A percentile compares a stretch with the other conserved stretches of the same genome.
Conservation (phyloP, 2,329 filamentous ascomycete genomes). For the Cladosporium sp. region DNA sequence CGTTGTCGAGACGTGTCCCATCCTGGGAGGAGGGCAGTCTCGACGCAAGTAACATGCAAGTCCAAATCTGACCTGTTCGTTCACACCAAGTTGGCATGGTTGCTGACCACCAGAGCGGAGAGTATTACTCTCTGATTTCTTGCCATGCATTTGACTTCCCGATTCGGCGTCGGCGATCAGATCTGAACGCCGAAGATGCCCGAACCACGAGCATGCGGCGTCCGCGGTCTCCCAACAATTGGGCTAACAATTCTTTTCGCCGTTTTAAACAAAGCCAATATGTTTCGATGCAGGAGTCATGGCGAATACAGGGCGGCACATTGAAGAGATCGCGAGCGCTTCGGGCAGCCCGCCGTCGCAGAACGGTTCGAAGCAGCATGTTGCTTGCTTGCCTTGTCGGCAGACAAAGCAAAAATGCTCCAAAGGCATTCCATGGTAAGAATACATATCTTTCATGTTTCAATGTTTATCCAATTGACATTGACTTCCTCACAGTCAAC, state of each 20-base stretch:
- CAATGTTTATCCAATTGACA: neutral
- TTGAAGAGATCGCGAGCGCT: neutral
- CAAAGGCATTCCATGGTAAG: slow-evolving; percentile 5
- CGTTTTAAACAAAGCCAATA: neutral
- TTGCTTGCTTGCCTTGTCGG: slow-evolving; percentile 3
- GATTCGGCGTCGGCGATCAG: neutral
- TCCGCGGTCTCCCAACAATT: neutral
- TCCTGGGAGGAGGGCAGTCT: too few relatives aligned
- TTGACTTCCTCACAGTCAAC: neutral
- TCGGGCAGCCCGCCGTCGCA: neutral
- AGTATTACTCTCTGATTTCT: too few relatives aligned
- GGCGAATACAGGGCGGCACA: too few relatives aligned
- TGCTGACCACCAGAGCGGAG: too few relatives aligned
- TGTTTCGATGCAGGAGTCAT: neutral
- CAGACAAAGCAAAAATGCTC: slow-evolving; percentile 6
- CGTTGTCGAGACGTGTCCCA: too few relatives aligned
- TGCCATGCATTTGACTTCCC: too few relatives aligned
- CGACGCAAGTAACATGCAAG: too few relatives aligned
- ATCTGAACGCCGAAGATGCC: neutral
- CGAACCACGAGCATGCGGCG: too few relatives aligned
- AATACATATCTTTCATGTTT: neutral
- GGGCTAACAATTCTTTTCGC: neutral
- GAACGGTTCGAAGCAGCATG: neutral
- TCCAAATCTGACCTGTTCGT: too few relatives aligned
- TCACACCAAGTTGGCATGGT: too few relatives aligned